Conservation (phyloP, 371 early-diverging fungal species). For the Mortierella sp. region DNA sequence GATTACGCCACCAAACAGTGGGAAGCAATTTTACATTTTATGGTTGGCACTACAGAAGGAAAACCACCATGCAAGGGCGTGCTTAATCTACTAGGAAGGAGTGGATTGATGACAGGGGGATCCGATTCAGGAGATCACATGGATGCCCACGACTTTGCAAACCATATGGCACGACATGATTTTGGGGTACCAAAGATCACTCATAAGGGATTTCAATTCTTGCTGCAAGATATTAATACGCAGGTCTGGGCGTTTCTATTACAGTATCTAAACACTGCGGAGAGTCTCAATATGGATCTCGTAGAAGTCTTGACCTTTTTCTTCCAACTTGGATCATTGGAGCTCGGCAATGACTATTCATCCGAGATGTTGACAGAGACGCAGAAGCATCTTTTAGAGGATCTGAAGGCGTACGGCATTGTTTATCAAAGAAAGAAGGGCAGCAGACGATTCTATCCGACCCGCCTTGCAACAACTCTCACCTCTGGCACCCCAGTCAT, state of each 20-base stretch:
- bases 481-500: constrained; percentile 80
- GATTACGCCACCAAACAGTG: constrained; percentile 86
- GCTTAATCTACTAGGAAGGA: constrained; percentile 75
- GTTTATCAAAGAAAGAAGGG: constrained; percentile 88
- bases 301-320: constrained; percentile 93
- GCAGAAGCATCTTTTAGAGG: constrained; percentile 86
- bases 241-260: constrained; percentile 96
- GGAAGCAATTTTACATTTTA: constrained; percentile 94
- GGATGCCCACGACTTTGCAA: constrained; percentile 47
- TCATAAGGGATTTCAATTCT: constrained; percentile 96
- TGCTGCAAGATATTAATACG: constrained; percentile 91
- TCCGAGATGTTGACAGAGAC: constrained; percentile 84
- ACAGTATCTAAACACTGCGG: constrained; percentile 91
- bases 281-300: constrained; percentile 87
- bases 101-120: constrained; percentile 81
- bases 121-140: constrained; percentile 38
- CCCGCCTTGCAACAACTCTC: constrained; percentile 90
- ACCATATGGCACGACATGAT: constrained; percentile 44
- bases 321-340: constrained; percentile 90
- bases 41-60: constrained; percentile 90
- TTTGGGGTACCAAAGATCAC: constrained; percentile 75
- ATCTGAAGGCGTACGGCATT: constrained; percentile 90
- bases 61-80: constrained; percentile 80
- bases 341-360: constrained; percentile 91
- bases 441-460: constrained; percentile 88